phyloP scores from a whole-genome alignment of 1,139 yeast genomes.

The Magnusiomyces paraingens region DNA sequence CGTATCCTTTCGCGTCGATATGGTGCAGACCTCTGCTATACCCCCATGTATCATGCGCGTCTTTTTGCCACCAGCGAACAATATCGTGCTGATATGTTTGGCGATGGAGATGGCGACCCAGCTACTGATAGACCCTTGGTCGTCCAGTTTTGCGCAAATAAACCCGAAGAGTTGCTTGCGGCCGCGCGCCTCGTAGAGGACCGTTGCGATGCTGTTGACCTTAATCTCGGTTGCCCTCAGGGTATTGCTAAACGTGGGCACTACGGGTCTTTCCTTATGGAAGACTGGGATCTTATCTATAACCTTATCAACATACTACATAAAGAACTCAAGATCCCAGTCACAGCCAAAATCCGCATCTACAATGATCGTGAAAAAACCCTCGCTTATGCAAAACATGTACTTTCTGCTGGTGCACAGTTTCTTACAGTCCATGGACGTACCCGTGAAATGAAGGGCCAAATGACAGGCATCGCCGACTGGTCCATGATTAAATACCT shows the following conservation, averaged over 20 bases:
- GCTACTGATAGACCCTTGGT: slow-evolving; percentile 70
- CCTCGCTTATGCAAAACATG: slow-evolving; percentile 81
- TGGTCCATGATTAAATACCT: slow-evolving; percentile 75
- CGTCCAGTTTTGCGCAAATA: slow-evolving; percentile 95
- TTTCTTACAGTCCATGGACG: slow-evolving; percentile 93
- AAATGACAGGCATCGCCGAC: slow-evolving; percentile 88
- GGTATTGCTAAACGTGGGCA: slow-evolving; percentile 94
- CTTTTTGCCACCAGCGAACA: slow-evolving; percentile 79
- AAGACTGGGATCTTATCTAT: slow-evolving; percentile 85
- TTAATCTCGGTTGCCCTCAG: slow-evolving; percentile 96
- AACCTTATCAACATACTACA: slow-evolving; percentile 67
- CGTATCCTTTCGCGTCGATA: slow-evolving; percentile 75
- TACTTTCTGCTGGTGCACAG: slow-evolving; percentile 92
- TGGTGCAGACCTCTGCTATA: slow-evolving; percentile 91
- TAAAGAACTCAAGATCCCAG: slow-evolving; percentile 70
- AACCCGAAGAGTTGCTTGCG: slow-evolving; percentile 70
- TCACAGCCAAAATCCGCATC: slow-evolving; percentile 91
- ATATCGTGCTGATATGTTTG: slow-evolving; percentile 73
- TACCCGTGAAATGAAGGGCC: slow-evolving; percentile 96
- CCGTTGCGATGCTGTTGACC: slow-evolving; percentile 90
- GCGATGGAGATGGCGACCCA: slow-evolving; percentile 64
- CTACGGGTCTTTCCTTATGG: slow-evolving; percentile 95
- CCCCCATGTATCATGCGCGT: slow-evolving; percentile 96
- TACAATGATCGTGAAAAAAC: slow-evolving; percentile 82
- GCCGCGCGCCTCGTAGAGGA: slow-evolving; percentile 80